Percentiles rank a stretch among this genome's conserved stretches.
These are phyloP conservation scores for Mycosarcoma maydis DNA, from an alignment of 1,284 basidiomycete genomes.

Conservation along the genomic window DNA sequence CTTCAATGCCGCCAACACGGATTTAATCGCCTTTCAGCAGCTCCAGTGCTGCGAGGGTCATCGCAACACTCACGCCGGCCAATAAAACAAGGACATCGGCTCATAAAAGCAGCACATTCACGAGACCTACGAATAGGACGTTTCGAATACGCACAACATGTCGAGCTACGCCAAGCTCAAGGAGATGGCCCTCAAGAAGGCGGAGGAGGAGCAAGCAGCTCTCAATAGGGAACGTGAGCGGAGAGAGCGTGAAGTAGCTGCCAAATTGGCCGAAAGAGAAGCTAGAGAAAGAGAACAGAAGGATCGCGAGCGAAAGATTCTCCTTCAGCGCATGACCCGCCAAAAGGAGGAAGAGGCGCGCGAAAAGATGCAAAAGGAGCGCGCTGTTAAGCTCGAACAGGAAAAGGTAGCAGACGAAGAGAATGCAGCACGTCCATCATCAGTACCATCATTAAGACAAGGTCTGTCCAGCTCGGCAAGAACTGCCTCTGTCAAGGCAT, in stretches of 20 bases:
- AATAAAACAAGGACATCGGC: not conserved
- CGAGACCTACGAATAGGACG: no score
- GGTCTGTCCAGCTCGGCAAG: not conserved
- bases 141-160: no score
- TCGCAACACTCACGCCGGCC: not conserved
- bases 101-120: not conserved
- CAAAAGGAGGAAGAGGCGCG: constrained; percentile 42
- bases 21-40: constrained; percentile 4
- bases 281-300: constrained; percentile 35
- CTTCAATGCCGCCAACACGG: constrained; percentile 10
- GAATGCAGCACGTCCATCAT: not conserved
- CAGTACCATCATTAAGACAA: no score
- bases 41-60: constrained; percentile 3
- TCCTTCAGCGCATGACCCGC: constrained; percentile 31
- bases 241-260: constrained; percentile 36
- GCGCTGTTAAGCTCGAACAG: constrained; percentile 10
- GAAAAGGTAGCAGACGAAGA: constrained; percentile 12
- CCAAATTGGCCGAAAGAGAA: constrained; percentile 35
- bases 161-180: constrained; percentile 45
- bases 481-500: constrained; percentile 2
- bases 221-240: constrained; percentile 27
- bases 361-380: constrained; percentile 35
- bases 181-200: constrained; percentile 40
- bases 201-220: constrained; percentile 31
- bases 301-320: constrained; percentile 42